These are phyloP conservation scores for Candida smagusa DNA, from an alignment of 1,139 yeast genomes.

Conservation along the genomic window DNA sequence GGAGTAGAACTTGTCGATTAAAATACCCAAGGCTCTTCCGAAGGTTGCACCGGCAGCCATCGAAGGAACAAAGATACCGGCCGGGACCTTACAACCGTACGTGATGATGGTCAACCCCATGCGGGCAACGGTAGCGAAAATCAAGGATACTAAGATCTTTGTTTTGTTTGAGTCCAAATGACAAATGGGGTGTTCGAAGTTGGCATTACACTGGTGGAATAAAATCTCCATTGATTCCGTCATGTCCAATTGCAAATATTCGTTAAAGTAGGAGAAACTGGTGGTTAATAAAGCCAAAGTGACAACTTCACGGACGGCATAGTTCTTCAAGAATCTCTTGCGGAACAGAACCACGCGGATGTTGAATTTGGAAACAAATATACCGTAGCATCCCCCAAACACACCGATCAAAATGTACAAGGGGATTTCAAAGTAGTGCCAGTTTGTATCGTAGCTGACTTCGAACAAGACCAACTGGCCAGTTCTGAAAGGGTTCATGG, in stretches of 20 bases:
- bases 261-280: slow-evolving; percentile 75
- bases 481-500: slow-evolving; percentile 85
- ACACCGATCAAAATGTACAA: slow-evolving; percentile 75
- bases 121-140: slow-evolving; percentile 71
- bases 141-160: slow-evolving; percentile 43
- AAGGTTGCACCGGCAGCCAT: slow-evolving; percentile 96
- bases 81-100: slow-evolving; percentile 91
- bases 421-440: slow-evolving; percentile 87
- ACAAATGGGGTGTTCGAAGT: slow-evolving; percentile 46
- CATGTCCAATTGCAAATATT: slow-evolving; percentile 82
- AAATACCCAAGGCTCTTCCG: slow-evolving; percentile 78
- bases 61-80: slow-evolving; percentile 94
- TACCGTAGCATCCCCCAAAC: slow-evolving; percentile 92
- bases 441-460: slow-evolving; percentile 76
- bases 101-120: slow-evolving; percentile 73
- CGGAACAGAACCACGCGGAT: slow-evolving; percentile 77
- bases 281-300: slow-evolving; percentile 70
- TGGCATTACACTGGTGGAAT: slow-evolving; percentile 76
- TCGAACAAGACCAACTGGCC: slow-evolving; percentile 93
- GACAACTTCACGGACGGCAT: slow-evolving; percentile 70
- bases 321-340: slow-evolving; percentile 56
- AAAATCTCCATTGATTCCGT: slow-evolving; percentile 90
- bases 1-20: slow-evolving; percentile 57
- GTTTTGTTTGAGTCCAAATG: slow-evolving; percentile 35
- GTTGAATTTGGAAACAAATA: slow-evolving; percentile 74